Conservation (phyloP, 176 grass and related monocot genomes). For the Poa annua region DNA sequence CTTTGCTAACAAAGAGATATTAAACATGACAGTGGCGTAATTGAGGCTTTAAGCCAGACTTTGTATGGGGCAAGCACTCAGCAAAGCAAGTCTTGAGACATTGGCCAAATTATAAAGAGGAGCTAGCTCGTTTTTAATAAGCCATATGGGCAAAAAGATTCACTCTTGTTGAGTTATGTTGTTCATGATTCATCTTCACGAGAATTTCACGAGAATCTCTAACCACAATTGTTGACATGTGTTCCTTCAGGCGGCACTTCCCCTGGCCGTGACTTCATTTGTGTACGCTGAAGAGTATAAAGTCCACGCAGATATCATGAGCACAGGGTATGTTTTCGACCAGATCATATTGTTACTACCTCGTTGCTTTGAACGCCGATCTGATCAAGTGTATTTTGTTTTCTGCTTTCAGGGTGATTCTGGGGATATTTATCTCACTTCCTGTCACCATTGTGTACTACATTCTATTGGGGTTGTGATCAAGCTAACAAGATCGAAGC, state of each 20-base stretch:
- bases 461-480: constrained; percentile 55
- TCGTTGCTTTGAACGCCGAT: neutral
- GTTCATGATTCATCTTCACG: too few relatives aligned
- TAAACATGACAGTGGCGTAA: neutral
- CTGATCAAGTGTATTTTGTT: neutral
- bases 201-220: neutral
- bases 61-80: too few relatives aligned
- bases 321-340: constrained; percentile 63
- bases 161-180: neutral
- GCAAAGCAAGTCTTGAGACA: too few relatives aligned
- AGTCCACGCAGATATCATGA: constrained; percentile 93
- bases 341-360: neutral
- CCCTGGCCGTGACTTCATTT: constrained; percentile 77
- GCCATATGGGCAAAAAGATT: neutral
- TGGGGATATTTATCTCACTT: constrained; percentile 78
- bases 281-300: constrained; percentile 94
- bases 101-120: too few relatives aligned
- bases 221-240: constrained; percentile 6
- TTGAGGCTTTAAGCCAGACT: too few relatives aligned
- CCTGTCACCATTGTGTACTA: constrained; percentile 85
- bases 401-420: constrained; percentile 60
- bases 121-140: neutral
- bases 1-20: neutral
- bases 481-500: neutral
- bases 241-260: constrained; percentile 68